These are phyloP conservation scores for Echria macrotheca DNA, from an alignment of 495 filamentous ascomycete species.

Conservation along the genomic window DNA sequence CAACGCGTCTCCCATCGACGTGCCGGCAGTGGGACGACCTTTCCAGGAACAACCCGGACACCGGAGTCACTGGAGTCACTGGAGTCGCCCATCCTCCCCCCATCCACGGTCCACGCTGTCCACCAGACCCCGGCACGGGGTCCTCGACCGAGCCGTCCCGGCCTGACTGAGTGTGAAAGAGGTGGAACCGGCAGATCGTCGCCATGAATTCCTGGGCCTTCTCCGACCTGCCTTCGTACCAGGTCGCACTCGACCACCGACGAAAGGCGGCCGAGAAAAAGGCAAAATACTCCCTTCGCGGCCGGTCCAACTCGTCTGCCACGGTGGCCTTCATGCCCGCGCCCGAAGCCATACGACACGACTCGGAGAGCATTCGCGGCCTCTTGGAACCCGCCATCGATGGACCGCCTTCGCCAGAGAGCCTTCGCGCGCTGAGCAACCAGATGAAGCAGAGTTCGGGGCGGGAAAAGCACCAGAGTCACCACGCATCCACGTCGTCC, in stretches of 20 bases:
- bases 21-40: neutral
- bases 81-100: constrained; percentile 4
- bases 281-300: constrained; percentile 11
- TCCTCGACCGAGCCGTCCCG: too few species aligned
- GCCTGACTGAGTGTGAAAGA: too few species aligned
- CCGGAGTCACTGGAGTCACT: neutral
- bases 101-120: too few species aligned
- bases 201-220: constrained; percentile 33
- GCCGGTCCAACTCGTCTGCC: constrained; percentile 3
- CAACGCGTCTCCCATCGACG: neutral
- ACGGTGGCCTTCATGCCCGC: constrained; percentile 10
- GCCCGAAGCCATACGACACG: constrained; percentile 14
- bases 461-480: constrained; percentile 38
- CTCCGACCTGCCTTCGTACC: constrained; percentile 28
- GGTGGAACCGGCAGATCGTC: constrained; percentile 6
- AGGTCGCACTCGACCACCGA: constrained; percentile 18
- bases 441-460: constrained; percentile 44
- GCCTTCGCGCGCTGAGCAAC: constrained; percentile 46
- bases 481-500: constrained; percentile 39
- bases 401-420: constrained; percentile 50
- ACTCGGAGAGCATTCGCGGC: constrained; percentile 25
- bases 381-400: constrained; percentile 46
- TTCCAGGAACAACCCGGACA: neutral
- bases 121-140: too few species aligned
- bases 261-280: constrained; percentile 22